phyloP scores from a whole-genome alignment of 352 stramenopile genomes.

The Phytophthora cryptogea region DNA sequence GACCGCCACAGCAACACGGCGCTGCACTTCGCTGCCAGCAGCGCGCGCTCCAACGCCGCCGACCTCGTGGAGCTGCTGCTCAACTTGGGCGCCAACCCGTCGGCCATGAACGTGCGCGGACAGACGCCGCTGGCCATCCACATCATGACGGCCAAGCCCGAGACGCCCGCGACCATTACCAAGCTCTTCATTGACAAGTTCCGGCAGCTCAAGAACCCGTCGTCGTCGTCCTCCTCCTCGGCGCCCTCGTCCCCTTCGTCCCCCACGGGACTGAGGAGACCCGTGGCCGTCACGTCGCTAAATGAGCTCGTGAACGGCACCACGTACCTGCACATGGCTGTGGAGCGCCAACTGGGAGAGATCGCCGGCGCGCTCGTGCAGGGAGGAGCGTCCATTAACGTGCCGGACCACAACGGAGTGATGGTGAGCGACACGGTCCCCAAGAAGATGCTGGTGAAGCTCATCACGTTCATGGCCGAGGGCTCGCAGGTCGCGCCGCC shows the following conservation, averaged over 20 bases:
- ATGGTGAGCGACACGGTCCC: constrained; percentile 80
- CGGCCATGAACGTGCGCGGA: constrained; percentile 74
- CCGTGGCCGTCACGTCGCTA: constrained; percentile 33
- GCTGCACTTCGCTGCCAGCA: constrained; percentile 82
- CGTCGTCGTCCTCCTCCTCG: constrained; percentile 19
- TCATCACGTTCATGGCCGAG: constrained; percentile 82
- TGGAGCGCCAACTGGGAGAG: constrained; percentile 67
- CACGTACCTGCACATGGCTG: constrained; percentile 86
- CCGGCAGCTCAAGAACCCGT: constrained; percentile 25
- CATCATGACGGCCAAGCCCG: constrained; percentile 72
- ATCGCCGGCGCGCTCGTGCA: constrained; percentile 72
- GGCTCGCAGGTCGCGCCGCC: constrained; percentile 66
- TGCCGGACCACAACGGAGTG: constrained; percentile 76
- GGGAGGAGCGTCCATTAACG: constrained; percentile 82
- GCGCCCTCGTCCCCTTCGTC: constrained; percentile 26
- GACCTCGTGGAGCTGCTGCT: constrained; percentile 80
- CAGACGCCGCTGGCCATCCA: constrained; percentile 87
- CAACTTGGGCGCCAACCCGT: constrained; percentile 59
- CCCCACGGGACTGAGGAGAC: constrained; percentile 13
- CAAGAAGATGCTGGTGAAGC: constrained; percentile 75
- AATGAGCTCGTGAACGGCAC: constrained; percentile 77
- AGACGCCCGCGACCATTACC: constrained; percentile 57
- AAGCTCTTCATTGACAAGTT: constrained; percentile 60
- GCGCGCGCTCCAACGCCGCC: constrained; percentile 49
- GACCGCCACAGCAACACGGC: constrained; percentile 83